phyloP scores from a whole-genome alignment of 2,329 filamentous ascomycete genomes.

The Rhexocercosporidium sp. region DNA sequence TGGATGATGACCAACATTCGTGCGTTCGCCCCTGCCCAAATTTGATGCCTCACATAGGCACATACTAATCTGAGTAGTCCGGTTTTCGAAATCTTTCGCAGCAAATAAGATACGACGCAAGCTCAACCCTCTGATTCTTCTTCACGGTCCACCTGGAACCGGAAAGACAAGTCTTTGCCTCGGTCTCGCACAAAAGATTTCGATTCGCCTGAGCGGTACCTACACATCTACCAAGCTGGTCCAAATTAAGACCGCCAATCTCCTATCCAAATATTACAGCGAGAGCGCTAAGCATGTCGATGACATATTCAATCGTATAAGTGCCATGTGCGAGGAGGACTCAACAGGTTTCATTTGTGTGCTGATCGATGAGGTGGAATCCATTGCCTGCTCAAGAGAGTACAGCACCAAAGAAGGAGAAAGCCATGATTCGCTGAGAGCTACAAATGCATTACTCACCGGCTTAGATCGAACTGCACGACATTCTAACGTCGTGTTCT shows the following conservation, averaged over 20 bases:
- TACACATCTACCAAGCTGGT: conserved; percentile 48
- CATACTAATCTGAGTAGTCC: conserved; percentile 24
- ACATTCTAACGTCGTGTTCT: conserved; percentile 5
- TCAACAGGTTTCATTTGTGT: conserved; percentile 37
- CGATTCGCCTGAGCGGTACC: conserved; percentile 48
- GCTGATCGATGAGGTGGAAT: conserved; percentile 44
- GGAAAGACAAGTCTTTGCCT: conserved; percentile 96
- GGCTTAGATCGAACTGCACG: conserved; percentile 22
- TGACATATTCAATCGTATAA: conserved; percentile 49
- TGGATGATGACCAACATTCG: conserved; percentile 40
- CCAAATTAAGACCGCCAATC: conserved; percentile 50
- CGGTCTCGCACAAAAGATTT: conserved; percentile 74
- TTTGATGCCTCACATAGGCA: not conserved
- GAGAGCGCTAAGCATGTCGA: conserved; percentile 51
- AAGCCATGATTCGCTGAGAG: conserved; percentile 40
- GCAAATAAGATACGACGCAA: conserved; percentile 80
- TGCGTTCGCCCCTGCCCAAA: conserved; percentile 12
- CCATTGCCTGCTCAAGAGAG: conserved; percentile 39
- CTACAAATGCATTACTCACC: conserved; percentile 42
- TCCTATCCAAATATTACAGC: conserved; percentile 55
- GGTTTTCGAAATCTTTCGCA: conserved; percentile 26
- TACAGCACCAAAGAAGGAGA: conserved; percentile 33
- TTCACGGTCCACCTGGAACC: conserved; percentile 87
- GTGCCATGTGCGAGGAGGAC: conserved; percentile 33
- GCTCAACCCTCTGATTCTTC: conserved; percentile 90